Base-by-base conservation (phyloP, 2,329 filamentous ascomycete species). In the Magnaporthiopsis rhizophila region DNA sequence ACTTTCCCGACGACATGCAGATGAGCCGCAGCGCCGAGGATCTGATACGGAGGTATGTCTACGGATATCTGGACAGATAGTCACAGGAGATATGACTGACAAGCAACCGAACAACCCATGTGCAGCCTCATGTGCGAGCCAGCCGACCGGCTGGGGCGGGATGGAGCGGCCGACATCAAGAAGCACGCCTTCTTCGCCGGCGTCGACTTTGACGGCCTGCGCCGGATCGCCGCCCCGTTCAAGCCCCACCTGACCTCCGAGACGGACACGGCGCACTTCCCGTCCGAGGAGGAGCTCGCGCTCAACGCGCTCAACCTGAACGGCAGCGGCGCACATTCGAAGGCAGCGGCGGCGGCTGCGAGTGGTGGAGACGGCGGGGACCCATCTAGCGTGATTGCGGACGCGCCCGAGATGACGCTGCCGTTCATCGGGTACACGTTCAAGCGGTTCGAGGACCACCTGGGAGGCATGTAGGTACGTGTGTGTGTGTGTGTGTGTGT, bases 221-320 rank as follows among this genome's bases (percentile, higher is more conserved):
- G 89, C 69, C 83, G 83, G 67, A 91, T 92, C 70, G 86, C 88
- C 63, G 89, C 89, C 56, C 89, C 89, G 1, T 91, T 91, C 71
- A 88, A 91, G 75, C 89, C 89, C 0, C 88, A 87, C 73, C 80
- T 92, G 65, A 82, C 85, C 69, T 89, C 86, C 58, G 90, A 90
- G 70, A 83, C 90, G 67, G 89, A 92, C 73, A 90, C 89, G 45
- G 86, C 88, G 62, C 91, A 91, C 78, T 92, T 92, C 81, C 89
- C 89, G 6, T 90, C 89, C 68, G 89, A 91, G 71, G 59, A 66
- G n/a, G 64, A 66, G 9, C 66, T 67, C 45, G 63, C 64, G 18
- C 53, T 60, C 32, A 64, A 65, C 32, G 63, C 64, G 12, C 24
- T 30, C 61, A 45, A 62, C 7, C 11, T 53, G 26, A 21, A 26